phyloP scores from a whole-genome alignment of 2,329 filamentous ascomycete species.

The Rutstroemia sp. region DNA sequence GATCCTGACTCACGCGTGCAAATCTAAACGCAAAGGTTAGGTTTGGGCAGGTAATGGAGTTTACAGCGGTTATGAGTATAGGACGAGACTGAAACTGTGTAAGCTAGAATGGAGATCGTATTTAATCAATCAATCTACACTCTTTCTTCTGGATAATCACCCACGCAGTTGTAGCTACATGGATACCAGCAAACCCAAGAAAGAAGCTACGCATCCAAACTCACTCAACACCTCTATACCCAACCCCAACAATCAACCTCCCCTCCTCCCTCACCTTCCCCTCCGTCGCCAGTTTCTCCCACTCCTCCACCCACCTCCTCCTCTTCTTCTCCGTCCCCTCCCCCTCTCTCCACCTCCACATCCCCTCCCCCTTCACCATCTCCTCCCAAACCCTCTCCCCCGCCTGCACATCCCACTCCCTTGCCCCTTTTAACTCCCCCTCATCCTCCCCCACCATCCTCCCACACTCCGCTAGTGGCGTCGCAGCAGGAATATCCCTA shows the following conservation, averaged over 20 bases:
- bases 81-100: too few relatives aligned
- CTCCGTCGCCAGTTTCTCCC: neutral
- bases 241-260: neutral
- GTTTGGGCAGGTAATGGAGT: too few relatives aligned
- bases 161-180: too few relatives aligned
- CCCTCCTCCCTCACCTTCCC: neutral
- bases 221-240: neutral
- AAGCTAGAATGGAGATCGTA: too few relatives aligned
- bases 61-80: too few relatives aligned
- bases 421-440: neutral
- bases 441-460: neutral
- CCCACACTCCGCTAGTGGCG: neutral
- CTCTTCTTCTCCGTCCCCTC: neutral
- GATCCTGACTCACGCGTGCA: too few relatives aligned
- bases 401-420: neutral
- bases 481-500: neutral
- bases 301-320: neutral
- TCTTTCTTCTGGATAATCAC: too few relatives aligned
- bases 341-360: neutral
- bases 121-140: too few relatives aligned
- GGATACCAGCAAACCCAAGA: too few relatives aligned
- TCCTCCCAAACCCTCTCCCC: neutral
- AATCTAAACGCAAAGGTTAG: too few relatives aligned
- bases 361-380: neutral
- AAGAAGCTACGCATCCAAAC: too few relatives aligned